These are phyloP conservation scores for Euphorbia schlechtendalii DNA, from an alignment of 441 rosid genomes.

Conservation along the genomic window DNA sequence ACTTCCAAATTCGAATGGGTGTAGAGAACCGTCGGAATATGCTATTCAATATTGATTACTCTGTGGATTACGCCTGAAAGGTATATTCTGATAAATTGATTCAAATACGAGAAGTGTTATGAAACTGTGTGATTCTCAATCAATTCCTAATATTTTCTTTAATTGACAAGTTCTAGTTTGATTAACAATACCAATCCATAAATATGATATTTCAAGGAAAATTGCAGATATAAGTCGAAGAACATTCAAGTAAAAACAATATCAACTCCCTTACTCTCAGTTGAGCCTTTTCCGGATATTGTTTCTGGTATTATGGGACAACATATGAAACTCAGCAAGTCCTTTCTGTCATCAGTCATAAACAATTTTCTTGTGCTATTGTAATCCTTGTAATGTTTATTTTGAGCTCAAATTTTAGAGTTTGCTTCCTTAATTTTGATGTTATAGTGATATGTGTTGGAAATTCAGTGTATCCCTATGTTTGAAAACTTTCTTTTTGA, in stretches of 20 bases:
- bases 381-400: no score
- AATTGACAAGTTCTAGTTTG: neutral
- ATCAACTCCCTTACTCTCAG: no score
- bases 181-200: neutral
- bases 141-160: neutral
- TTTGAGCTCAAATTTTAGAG: neutral
- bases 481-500: no score
- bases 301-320: neutral
- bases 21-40: slow-evolving; percentile 60
- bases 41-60: slow-evolving; percentile 64
- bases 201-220: neutral
- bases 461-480: no score
- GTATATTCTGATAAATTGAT: slow-evolving; percentile 19
- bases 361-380: neutral
- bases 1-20: slow-evolving; percentile 59
- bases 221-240: neutral
- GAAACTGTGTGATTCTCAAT: neutral
- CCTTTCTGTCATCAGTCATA: neutral
- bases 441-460: neutral
- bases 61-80: slow-evolving; percentile 45
- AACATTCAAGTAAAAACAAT: no score
- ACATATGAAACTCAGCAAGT: neutral
- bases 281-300: neutral
- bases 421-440: neutral
- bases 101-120: neutral